Evolutionary conservation across 2,329 filamentous ascomycete genomes (phyloP).

Genomic region (Sporothrix humicola): DNA sequence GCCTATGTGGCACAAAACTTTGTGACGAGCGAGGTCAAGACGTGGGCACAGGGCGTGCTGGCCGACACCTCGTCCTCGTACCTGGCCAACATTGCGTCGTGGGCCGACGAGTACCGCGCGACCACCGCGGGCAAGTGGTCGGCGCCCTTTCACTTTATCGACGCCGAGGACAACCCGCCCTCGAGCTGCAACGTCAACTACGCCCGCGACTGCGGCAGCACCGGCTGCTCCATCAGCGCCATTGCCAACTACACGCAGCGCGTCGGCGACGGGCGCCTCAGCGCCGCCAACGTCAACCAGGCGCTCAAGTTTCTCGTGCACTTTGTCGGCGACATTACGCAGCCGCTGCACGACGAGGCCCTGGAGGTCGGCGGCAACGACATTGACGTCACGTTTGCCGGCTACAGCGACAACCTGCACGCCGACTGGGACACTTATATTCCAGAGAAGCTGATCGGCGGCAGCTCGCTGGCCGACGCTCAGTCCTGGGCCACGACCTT

Average conservation of each 20-base stretch:
- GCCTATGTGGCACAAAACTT: conserved; percentile 59
- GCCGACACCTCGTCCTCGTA: conserved; percentile 53
- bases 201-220: conserved; percentile 51
- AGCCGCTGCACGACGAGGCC: conserved; percentile 60
- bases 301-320: conserved; percentile 68
- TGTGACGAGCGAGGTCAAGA: conserved; percentile 49
- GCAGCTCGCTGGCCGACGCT: conserved; percentile 46
- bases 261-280: conserved; percentile 54
- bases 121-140: conserved; percentile 55
- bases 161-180: conserved; percentile 44
- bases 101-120: conserved; percentile 57
- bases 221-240: conserved; percentile 54
- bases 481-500: conserved; percentile 49
- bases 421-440: conserved; percentile 66
- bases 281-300: conserved; percentile 56
- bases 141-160: conserved; percentile 58
- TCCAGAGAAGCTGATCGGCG: conserved; percentile 53
- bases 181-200: conserved; percentile 45
- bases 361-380: conserved; percentile 61
- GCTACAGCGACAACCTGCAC: conserved; percentile 61
- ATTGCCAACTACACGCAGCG: conserved; percentile 58
- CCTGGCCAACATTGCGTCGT: conserved; percentile 56
- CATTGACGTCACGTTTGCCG: conserved; percentile 60
- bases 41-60: conserved; percentile 53
- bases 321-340: conserved; percentile 62